phyloP scores from a whole-genome alignment of 768 basidiomycete genomes.

The Suillus cothurnatus region DNA sequence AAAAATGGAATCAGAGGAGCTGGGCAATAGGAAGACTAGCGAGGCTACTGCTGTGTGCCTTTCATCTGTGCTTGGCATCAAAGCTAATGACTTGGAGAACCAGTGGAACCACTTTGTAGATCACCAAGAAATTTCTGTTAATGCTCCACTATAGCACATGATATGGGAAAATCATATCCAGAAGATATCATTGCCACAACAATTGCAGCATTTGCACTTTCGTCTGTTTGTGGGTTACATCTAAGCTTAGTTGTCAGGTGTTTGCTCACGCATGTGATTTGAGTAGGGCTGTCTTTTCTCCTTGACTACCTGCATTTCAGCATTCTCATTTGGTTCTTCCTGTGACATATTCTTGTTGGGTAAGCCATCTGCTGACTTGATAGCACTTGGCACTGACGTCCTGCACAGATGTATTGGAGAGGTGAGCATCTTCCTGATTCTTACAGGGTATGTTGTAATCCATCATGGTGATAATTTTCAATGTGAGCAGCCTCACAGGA shows the following conservation, averaged over 20 bases:
- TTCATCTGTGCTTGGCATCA: too few relatives aligned
- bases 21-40: too few relatives aligned
- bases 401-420: slow-evolving; percentile 81
- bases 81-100: too few relatives aligned
- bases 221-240: slow-evolving; percentile 65
- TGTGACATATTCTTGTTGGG: slow-evolving; percentile 96
- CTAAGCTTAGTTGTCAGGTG: slow-evolving; percentile 3
- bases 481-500: slow-evolving; percentile 67
- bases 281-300: slow-evolving; percentile 62
- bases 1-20: too few relatives aligned
- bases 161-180: slow-evolving; percentile 72
- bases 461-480: background rate
- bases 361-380: slow-evolving; percentile 35
- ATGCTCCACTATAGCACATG: slow-evolving; percentile 67
- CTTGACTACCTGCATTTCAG: slow-evolving; percentile 85
- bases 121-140: too few relatives aligned
- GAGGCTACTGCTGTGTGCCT: too few relatives aligned
- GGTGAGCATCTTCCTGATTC: slow-evolving; percentile 90
- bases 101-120: too few relatives aligned
- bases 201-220: slow-evolving; percentile 83
- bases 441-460: slow-evolving; percentile 69
- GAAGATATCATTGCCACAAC: slow-evolving; percentile 85
- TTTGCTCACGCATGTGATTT: slow-evolving; percentile 2
- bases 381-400: background rate
- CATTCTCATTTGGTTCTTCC: slow-evolving; percentile 91